Percentiles rank a stretch among this genome's conserved stretches.
Conservation (phyloP, 1,139 yeast genomes). For the Yamadazyma kanchanaburiensis region DNA sequence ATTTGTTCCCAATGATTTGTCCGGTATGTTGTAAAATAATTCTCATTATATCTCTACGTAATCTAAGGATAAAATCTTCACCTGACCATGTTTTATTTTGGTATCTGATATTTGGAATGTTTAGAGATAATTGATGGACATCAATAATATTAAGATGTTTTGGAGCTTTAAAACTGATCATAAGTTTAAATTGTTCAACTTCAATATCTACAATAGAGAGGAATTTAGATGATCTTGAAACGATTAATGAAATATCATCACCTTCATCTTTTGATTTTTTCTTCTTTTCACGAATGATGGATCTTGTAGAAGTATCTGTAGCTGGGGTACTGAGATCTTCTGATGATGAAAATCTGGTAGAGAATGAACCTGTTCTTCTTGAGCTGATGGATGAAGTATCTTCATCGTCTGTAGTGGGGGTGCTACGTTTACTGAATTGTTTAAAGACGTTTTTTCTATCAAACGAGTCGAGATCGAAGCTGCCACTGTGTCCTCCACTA, state of each 20-base stretch:
- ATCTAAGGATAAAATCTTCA: constrained; percentile 61
- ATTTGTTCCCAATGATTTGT: constrained; percentile 73
- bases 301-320: constrained; percentile 4
- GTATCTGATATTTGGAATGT: constrained; percentile 64
- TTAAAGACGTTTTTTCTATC: constrained; percentile 12
- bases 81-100: constrained; percentile 74
- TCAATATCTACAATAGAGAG: constrained; percentile 60
- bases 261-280: constrained; percentile 17
- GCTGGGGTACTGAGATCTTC: constrained; percentile 9
- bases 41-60: constrained; percentile 67
- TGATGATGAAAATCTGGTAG: constrained; percentile 10
- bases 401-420: constrained; percentile 8
- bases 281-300: constrained; percentile 8
- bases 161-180: constrained; percentile 75
- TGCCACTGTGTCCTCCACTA: no score
- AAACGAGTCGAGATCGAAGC: constrained; percentile 5
- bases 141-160: constrained; percentile 65
- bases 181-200: constrained; percentile 50
- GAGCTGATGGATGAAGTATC: constrained; percentile 8
- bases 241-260: constrained; percentile 19
- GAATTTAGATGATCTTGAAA: constrained; percentile 58
- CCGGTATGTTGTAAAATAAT: constrained; percentile 75
- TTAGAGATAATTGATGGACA: constrained; percentile 64
- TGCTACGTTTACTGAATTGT: constrained; percentile 7
- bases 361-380: constrained; percentile 5